Evolutionary conservation across 2,329 filamentous ascomycete species (phyloP), one percentile per base, ranked within the genome.

Genomic region (Diaporthe eres): DNA sequence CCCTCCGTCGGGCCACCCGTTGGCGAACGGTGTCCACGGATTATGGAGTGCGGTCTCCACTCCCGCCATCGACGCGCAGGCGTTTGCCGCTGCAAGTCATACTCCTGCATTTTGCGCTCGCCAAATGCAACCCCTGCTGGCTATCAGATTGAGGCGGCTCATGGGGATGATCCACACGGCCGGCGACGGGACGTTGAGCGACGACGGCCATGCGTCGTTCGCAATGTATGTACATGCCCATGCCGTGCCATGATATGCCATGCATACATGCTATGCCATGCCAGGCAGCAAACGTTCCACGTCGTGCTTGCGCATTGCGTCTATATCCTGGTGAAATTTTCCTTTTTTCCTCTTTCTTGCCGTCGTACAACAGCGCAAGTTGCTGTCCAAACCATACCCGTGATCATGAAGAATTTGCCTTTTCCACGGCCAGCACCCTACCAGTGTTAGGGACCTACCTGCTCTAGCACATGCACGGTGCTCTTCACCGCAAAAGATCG

Each of bases 401-500:
- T 70, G 65, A 70, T 70, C 65, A 49, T 25, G 63, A 68, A 17
- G n/a, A 70, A 42, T 55, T 55, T 70, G 65, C 47, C 65, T 42
- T 55, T 42, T 70, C 65, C 65, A 53, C 47, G 65, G 47, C 28
- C 42, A 67, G 10, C 42, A 67, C 19, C 10, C 61, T 34, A 65
- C 25, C 61, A 37, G 13, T 49, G 28, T 12, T 19, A 67, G 42
- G 28, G 22, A 31, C 28, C 61, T 25, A 65, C 42, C 42, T 47
- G 42, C 61, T 49, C 17, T 37, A 51, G 44, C 63, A 39, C 63
- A 68, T 53, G 28, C 63, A 51, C 63, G 22, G 28, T 15, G 42
- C 17, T 60, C 71, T 44, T 73, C 71, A 73, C 71, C 71, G 71
- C 71, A 73, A 53, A 61, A 53, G 34, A 70, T 70, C 60, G 47